Conservation (phyloP, 169 alveolate species). For the Plasmodium gonderi region DNA sequence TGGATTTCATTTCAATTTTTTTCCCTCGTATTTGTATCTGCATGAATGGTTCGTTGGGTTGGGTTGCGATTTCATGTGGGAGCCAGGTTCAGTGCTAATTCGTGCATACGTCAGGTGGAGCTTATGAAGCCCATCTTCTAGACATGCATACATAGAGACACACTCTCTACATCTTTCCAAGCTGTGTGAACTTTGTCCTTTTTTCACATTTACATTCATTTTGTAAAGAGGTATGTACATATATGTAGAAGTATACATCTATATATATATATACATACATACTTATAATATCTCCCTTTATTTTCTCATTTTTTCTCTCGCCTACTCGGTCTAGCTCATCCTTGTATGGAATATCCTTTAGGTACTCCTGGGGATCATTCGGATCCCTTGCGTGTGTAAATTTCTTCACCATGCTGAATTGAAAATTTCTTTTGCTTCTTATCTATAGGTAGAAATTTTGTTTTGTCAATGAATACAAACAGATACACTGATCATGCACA, state of each 20-base stretch:
- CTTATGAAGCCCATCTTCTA: too few relatives aligned
- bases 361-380: constrained; percentile 59
- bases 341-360: constrained; percentile 71
- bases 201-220: too few relatives aligned
- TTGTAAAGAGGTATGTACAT: neutral
- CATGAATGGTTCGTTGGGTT: too few relatives aligned
- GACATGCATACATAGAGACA: too few relatives aligned
- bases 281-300: neutral
- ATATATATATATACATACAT: neutral
- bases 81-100: too few relatives aligned
- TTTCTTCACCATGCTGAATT: constrained; percentile 43
- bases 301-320: neutral
- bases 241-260: neutral
- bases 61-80: too few relatives aligned
- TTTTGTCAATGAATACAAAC: too few relatives aligned
- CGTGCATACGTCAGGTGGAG: too few relatives aligned
- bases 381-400: constrained; percentile 59
- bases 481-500: too few relatives aligned
- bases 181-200: too few relatives aligned
- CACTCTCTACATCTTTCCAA: too few relatives aligned
- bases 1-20: constrained; percentile 63
- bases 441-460: neutral
- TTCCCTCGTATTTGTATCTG: constrained; percentile 73
- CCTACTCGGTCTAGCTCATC: constrained; percentile 69
- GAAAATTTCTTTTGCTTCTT: constrained; percentile 5